Evolutionary conservation across 257 asterid species (phyloP).

Genomic region (Datura wrightii): DNA sequence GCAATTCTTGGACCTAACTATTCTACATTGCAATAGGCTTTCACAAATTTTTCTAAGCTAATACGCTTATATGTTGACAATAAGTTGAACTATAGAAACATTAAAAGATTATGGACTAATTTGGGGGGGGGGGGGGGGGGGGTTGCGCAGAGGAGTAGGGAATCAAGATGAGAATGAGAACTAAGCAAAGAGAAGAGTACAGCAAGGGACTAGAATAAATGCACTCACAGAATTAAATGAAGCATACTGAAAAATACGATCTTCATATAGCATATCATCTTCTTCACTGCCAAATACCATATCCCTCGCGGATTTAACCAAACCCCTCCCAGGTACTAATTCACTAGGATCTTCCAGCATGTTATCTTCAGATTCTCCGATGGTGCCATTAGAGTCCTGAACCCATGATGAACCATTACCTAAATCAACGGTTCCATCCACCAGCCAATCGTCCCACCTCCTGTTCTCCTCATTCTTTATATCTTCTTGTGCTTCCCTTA

Average conservation of each 20-base stretch:
- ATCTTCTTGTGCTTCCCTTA: slow-evolving; percentile 93
- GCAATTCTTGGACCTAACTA: slow-evolving; percentile 1
- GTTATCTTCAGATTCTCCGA: slow-evolving; percentile 49
- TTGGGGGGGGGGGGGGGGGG: background rate
- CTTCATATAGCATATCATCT: slow-evolving; percentile 91
- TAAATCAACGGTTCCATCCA: slow-evolving; percentile 57
- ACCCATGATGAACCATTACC: slow-evolving; percentile 63
- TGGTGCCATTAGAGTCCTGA: slow-evolving; percentile 35
- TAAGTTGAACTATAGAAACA: background rate
- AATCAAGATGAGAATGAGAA: slow-evolving; percentile 22
- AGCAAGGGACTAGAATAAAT: slow-evolving; percentile 17
- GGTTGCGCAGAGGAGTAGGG: too few species aligned
- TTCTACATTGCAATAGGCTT: background rate
- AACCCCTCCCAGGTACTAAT: slow-evolving; percentile 66
- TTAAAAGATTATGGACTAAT: background rate
- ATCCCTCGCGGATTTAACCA: slow-evolving; percentile 81
- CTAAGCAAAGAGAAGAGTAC: background rate
- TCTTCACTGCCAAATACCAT: slow-evolving; percentile 75
- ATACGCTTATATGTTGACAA: background rate
- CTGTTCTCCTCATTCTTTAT: slow-evolving; percentile 80
- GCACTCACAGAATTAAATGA: slow-evolving; percentile 82
- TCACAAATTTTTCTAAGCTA: background rate
- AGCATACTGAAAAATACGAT: slow-evolving; percentile 88
- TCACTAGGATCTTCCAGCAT: slow-evolving; percentile 54
- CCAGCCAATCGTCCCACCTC: slow-evolving; percentile 98